Conservation (phyloP, 2,329 filamentous ascomycete species). For the Colletotrichum zoysiae region DNA sequence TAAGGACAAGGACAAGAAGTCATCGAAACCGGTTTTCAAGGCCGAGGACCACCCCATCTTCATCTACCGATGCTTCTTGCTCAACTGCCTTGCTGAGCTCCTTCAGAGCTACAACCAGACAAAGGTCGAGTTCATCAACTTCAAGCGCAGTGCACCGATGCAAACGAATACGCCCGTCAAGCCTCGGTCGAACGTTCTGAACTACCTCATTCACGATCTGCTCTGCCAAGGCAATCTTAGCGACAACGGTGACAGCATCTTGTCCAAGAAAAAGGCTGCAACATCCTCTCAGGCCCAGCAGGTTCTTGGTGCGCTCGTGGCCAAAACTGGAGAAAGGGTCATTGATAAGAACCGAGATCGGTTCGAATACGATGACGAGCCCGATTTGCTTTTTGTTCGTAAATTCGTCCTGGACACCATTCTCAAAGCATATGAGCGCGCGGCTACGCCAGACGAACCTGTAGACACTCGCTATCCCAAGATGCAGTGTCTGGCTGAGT, state of each 20-base stretch:
- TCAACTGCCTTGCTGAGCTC: slow-evolving; percentile 92
- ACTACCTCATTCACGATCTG: slow-evolving; percentile 90
- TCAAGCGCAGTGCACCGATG: slow-evolving; percentile 90
- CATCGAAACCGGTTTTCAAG: slow-evolving; percentile 83
- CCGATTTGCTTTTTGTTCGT: slow-evolving; percentile 90
- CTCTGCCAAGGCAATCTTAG: slow-evolving; percentile 71
- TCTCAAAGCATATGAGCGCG: slow-evolving; percentile 91
- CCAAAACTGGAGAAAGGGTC: slow-evolving; percentile 85
- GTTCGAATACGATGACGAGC: slow-evolving; percentile 80
- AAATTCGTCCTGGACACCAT: slow-evolving; percentile 96
- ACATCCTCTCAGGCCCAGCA: slow-evolving; percentile 89
- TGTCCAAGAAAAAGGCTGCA: slow-evolving; percentile 85
- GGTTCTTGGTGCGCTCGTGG: slow-evolving; percentile 86
- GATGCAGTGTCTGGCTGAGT: slow-evolving; percentile 87
- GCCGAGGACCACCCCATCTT: slow-evolving; percentile 95
- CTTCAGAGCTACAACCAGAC: slow-evolving; percentile 92
- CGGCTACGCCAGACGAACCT: slow-evolving; percentile 80
- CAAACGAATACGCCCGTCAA: slow-evolving; percentile 91
- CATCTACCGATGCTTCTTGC: slow-evolving; percentile 93
- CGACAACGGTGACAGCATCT: slow-evolving; percentile 79
- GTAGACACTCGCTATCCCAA: slow-evolving; percentile 89
- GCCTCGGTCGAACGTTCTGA: slow-evolving; percentile 90
- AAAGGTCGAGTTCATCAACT: slow-evolving; percentile 99
- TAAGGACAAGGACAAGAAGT: slow-evolving; percentile 68
- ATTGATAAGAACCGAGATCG: slow-evolving; percentile 68